phyloP scores from a whole-genome alignment of 2,329 filamentous ascomycete species.

The Epichloe festucae region DNA sequence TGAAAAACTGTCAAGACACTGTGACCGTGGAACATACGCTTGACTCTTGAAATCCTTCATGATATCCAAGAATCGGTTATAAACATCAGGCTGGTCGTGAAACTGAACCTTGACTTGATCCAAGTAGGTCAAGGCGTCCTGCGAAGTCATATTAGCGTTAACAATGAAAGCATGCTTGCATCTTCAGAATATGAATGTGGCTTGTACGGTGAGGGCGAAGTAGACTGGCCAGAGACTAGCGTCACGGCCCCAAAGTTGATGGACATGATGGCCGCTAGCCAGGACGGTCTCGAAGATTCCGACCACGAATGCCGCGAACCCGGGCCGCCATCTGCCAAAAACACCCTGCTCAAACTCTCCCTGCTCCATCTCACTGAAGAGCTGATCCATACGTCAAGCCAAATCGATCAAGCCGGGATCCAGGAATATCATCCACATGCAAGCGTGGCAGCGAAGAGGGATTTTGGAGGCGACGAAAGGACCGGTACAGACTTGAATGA shows the following conservation, averaged over 20 bases:
- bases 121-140: constrained; percentile 79
- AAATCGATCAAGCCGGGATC: background rate
- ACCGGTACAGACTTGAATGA: background rate
- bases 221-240: no score
- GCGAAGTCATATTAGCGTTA: constrained; percentile 5
- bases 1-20: background rate
- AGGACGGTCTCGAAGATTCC: no score
- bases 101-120: constrained; percentile 99
- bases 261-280: no score
- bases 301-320: no score
- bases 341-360: no score
- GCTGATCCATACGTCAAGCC: background rate
- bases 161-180: background rate
- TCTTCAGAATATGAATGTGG: no score
- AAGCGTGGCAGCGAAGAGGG: background rate
- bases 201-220: no score
- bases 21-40: constrained; percentile 46
- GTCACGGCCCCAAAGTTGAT: no score
- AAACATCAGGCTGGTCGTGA: constrained; percentile 90
- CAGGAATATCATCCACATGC: background rate
- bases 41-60: constrained; percentile 99
- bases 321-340: no score
- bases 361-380: background rate
- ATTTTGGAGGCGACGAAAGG: background rate
- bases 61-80: constrained; percentile 92